Evolutionary conservation across 2,329 filamentous ascomycete genomes (phyloP), one percentile per base, ranked within the genome.

Genomic region (Graphium sp.): DNA sequence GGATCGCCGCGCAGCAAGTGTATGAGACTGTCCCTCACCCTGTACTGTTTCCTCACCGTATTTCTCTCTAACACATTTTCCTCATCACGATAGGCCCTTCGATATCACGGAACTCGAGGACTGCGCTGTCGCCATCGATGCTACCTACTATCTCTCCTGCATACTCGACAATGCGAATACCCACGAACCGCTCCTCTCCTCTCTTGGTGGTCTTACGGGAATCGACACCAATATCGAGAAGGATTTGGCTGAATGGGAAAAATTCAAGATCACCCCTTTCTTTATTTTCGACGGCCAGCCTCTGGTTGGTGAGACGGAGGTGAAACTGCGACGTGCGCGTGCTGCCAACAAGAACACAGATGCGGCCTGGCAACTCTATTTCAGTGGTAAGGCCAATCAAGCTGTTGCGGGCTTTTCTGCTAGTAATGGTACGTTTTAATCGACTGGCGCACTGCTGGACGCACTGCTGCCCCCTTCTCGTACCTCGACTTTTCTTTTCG

Each of bases 201-300:
- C 89, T 14, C 69, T 95, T 26, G 89, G 87, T 28, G 89, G 89
- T 33, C 66, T 87, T 35, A 89, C 87, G 34, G 79, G 79, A 30
- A 65, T 95, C 45, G 70, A 70, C 50, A 61, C 58, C 38, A 76
- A 78, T 43, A 76, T 98, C 37, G 71, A 81, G 46, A 64, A 67
- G 28, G 81, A 92, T 41, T 59, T 98, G 18, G n/a, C n/a, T n/a
- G n/a, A n/a, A n/a, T n/a, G n/a, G n/a, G 66, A 78, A 34, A 59
- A 61, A 33, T 82, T 89, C 62, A 68, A 71, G 35, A 75, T 92
- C 29, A 70, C 61, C n/a, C 81, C 81, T 2, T 58, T 91, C 37
- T 95, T 98, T 49, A 65, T 98, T 29, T 98, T 98, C 52, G 81
- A 87, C 48, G 89, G 89, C 20, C 69, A 93, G 42, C 72, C 83